Conservation (phyloP, 78 protist genomes). For the Polysphondylium violaceum region DNA sequence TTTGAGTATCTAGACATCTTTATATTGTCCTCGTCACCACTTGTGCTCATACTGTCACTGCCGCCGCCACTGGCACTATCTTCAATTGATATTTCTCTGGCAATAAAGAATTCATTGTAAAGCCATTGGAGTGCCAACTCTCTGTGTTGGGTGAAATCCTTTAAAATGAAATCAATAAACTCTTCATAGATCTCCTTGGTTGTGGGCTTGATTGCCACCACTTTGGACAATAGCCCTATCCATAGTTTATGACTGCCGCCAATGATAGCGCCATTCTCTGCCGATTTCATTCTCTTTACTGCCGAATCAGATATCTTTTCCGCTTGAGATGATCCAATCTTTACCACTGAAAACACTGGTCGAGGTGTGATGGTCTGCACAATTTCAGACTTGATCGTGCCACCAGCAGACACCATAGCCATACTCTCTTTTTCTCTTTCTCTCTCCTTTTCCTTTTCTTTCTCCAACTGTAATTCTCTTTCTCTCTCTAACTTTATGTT, state of each 20-base stretch:
- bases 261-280: conserved; percentile 22
- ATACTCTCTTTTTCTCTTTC: neutral
- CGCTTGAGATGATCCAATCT: neutral
- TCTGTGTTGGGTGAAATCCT: conserved; percentile 18
- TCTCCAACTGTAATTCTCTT: neutral
- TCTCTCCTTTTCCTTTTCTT: conserved; percentile 28
- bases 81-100: no score
- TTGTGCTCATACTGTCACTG: neutral
- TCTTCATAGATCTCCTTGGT: neutral
- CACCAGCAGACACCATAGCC: neutral
- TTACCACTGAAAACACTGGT: conserved; percentile 24
- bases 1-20: conserved; percentile 24
- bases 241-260: conserved; percentile 39
- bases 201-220: conserved; percentile 17
- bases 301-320: conserved; percentile 11
- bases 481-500: neutral
- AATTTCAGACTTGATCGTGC: neutral
- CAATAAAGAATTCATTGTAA: conserved; percentile 34
- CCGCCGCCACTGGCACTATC: no score
- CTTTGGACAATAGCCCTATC: conserved; percentile 25
- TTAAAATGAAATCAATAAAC: conserved; percentile 17
- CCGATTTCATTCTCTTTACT: neutral
- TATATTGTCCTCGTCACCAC: neutral
- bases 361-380: neutral
- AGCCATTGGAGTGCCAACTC: conserved; percentile 70